phyloP scores from a whole-genome alignment of 2,329 filamentous ascomycete genomes.

The Plenodomus lindquistii region DNA sequence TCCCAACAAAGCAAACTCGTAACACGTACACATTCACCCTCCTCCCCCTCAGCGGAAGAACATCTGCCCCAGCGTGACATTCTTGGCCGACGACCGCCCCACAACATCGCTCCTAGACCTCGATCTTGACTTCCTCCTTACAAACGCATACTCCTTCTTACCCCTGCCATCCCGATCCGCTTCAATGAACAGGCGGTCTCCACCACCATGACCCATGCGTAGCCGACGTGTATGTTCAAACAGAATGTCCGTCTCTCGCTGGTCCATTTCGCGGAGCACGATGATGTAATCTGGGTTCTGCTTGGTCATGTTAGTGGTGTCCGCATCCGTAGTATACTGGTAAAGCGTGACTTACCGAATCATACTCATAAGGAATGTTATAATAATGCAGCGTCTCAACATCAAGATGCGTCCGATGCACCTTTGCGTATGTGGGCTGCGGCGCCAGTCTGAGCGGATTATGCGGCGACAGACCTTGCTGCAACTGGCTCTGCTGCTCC shows the following conservation, averaged over 20 bases:
- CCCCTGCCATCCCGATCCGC: slow-evolving; percentile 42
- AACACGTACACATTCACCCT: not conserved
- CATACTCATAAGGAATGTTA: slow-evolving; percentile 53
- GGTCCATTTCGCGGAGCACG: slow-evolving; percentile 54
- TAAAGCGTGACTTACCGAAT: slow-evolving; percentile 46
- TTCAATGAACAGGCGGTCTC: slow-evolving; percentile 48
- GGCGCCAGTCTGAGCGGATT: slow-evolving; percentile 38
- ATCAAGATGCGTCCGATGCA: slow-evolving; percentile 51
- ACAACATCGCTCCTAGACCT: slow-evolving; percentile 38
- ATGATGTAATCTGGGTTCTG: slow-evolving; percentile 54
- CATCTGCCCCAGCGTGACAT: slow-evolving; percentile 40
- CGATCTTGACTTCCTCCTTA: slow-evolving; percentile 40
- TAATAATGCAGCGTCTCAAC: slow-evolving; percentile 54
- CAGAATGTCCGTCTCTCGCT: slow-evolving; percentile 53
- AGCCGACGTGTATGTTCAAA: slow-evolving; percentile 56
- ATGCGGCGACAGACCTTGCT: slow-evolving; percentile 38
- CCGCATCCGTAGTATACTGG: not conserved
- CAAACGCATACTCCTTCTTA: slow-evolving; percentile 52
- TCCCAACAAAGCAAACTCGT: not conserved
- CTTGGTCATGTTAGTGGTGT: slow-evolving; percentile 5
- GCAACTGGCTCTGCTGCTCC: slow-evolving; percentile 48
- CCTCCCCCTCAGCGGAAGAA: slow-evolving; percentile 23
- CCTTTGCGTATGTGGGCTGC: slow-evolving; percentile 53
- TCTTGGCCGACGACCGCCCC: slow-evolving; percentile 31
- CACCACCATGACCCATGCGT: slow-evolving; percentile 31